Percentiles rank a stretch among this genome's conserved stretches.
Evolutionary conservation across 805 yeast genomes (phyloP).

Genomic region (Saturnispora mendoncae): DNA sequence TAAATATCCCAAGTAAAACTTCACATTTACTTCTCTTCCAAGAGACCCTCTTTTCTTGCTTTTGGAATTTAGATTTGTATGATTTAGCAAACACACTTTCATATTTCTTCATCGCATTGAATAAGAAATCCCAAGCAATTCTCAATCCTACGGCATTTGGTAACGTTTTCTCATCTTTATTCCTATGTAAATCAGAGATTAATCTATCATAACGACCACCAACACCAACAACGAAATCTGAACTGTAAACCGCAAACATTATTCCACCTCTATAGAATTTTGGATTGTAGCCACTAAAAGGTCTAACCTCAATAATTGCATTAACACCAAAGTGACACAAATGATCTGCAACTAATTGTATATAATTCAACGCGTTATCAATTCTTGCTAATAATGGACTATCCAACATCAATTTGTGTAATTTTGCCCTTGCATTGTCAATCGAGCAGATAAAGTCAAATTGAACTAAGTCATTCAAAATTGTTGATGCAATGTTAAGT

Average conservation of each 20-base stretch:
- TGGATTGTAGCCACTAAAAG: slow-evolving; percentile 76
- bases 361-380: slow-evolving; percentile 53
- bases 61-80: slow-evolving; percentile 26
- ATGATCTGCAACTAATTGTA: slow-evolving; percentile 48
- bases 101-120: slow-evolving; percentile 41
- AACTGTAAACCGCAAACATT: slow-evolving; percentile 81
- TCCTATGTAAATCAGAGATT: slow-evolving; percentile 55
- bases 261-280: slow-evolving; percentile 71
- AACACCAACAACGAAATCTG: slow-evolving; percentile 63
- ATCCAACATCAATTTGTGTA: slow-evolving; percentile 66
- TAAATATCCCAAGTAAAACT: slow-evolving; percentile 66
- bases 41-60: slow-evolving; percentile 22
- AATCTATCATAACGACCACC: slow-evolving; percentile 91
- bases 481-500: slow-evolving; percentile 69
- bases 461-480: slow-evolving; percentile 68
- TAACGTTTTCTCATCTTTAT: slow-evolving; percentile 25
- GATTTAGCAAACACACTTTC: slow-evolving; percentile 30
- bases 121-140: slow-evolving; percentile 62
- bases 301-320: slow-evolving; percentile 49
- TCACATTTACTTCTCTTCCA: slow-evolving; percentile 66
- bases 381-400: slow-evolving; percentile 54
- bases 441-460: slow-evolving; percentile 74
- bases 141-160: slow-evolving; percentile 80
- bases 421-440: slow-evolving; percentile 49
- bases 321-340: slow-evolving; percentile 51